phyloP scores from a whole-genome alignment of 1,284 basidiomycete species.

The Ceratobasidium sp. region DNA sequence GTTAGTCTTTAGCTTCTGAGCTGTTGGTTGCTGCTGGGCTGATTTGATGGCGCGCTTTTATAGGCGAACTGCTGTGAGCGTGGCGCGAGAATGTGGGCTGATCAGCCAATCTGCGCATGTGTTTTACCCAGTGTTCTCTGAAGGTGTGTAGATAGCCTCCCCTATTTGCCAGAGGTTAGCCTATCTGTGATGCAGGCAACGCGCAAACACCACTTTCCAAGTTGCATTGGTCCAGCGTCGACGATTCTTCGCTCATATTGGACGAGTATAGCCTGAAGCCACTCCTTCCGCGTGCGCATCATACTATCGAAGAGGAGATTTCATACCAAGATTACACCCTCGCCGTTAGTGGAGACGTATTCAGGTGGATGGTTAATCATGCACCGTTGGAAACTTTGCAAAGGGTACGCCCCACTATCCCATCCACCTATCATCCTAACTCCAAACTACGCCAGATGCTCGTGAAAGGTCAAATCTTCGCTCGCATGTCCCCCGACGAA shows the following conservation, averaged over 20 bases:
- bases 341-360: conserved; percentile 95
- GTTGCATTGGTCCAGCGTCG: conserved; percentile 91
- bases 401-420: conserved; percentile 64
- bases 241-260: conserved; percentile 84
- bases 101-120: conserved; percentile 89
- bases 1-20: not conserved
- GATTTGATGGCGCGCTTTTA: not conserved
- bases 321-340: conserved; percentile 89
- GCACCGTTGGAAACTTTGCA: conserved; percentile 93
- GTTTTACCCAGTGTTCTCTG: conserved; percentile 84
- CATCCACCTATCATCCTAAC: conserved; percentile 14
- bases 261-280: conserved; percentile 90
- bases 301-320: conserved; percentile 72
- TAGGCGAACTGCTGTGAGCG: conserved; percentile 88
- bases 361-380: conserved; percentile 98
- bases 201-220: conserved; percentile 67
- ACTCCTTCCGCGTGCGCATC: conserved; percentile 66
- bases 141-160: conserved; percentile 59
- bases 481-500: conserved; percentile 99
- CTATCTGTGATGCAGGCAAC: conserved; percentile 59
- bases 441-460: conserved; percentile 73
- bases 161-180: not conserved
- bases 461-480: conserved; percentile 97
- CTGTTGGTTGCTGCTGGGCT: not conserved
- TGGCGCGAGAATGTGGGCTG: conserved; percentile 92